Base-by-base conservation (phyloP, 805 yeast genomes). In the Candida orba region DNA sequence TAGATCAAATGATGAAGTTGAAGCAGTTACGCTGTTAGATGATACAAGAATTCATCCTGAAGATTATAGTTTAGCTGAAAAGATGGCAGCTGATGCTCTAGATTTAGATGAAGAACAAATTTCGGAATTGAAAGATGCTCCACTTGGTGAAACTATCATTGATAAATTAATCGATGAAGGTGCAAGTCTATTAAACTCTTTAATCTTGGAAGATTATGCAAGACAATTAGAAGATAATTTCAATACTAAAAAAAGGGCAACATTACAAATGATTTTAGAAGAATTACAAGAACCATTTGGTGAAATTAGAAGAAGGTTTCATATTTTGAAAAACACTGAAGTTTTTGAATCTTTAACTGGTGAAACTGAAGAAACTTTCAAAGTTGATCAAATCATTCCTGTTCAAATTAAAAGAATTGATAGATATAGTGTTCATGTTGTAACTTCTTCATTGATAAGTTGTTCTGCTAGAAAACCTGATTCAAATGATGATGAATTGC, bases 41-140 rank as follows among this genome's bases (percentile, higher is more conserved):
- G 90, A 93, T 40, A 93, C 99, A 0, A 78, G 99, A 67, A 89
- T 93, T 38, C 99, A 93, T 57, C 98, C 98, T 8, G 98, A 93
- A 64, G 99, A 93, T 66, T 93, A 93, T 62, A 95, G 87, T 51
- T 72, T 93, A 53, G 98, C 97, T 4, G 78, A 93, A 40, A 93
- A 93, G 62, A 93, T 93, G 90, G 98, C 97, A 8, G 93, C 96
- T 2, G 99, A 93, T 69, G 98, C 99, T 2, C 73, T 93, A 51
- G 99, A 91, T 60, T 75, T 90, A 51, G 96, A 89, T 55, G 99
- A 95, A 56, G 98, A 91, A 63, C 96, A 89, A 51, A 72, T 86
- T 57, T 83, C 81, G 3, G 90, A 83, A 44, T 63, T 82, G 38
- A 90, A 87, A 58, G 83, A 80, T 48, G 84, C 70, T 29, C 65